These are phyloP conservation scores for Leucosporidium yakuticum DNA, from an alignment of 768 basidiomycete genomes.

Conservation along the genomic window DNA sequence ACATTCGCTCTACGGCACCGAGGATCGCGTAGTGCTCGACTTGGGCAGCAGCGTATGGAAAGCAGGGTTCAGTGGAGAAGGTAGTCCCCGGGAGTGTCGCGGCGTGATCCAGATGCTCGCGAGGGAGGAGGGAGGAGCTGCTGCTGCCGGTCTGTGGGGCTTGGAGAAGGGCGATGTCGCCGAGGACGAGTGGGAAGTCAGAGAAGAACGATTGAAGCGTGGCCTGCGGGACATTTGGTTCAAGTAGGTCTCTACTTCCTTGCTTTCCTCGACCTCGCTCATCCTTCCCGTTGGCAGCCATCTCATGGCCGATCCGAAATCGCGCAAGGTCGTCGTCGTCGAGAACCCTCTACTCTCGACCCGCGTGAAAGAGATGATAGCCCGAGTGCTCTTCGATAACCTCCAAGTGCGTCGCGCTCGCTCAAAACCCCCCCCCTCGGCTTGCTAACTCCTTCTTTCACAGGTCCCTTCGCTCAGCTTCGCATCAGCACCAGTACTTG, in stretches of 20 bases:
- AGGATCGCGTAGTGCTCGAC: slow-evolving; percentile 91
- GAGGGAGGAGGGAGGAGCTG: slow-evolving; percentile 41
- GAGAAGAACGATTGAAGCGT: slow-evolving; percentile 30
- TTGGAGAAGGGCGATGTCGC: slow-evolving; percentile 34
- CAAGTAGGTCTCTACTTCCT: slow-evolving; percentile 18
- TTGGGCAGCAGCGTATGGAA: slow-evolving; percentile 93
- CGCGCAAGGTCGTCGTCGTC: slow-evolving; percentile 85
- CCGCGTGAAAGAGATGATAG: slow-evolving; percentile 80
- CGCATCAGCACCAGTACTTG: slow-evolving; percentile 76
- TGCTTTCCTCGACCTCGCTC: not conserved
- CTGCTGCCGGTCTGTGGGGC: slow-evolving; percentile 39
- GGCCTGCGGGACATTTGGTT: slow-evolving; percentile 26
- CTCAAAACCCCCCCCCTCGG: slow-evolving; percentile 10
- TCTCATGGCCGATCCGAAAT: slow-evolving; percentile 86
- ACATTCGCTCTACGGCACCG: slow-evolving; percentile 72
- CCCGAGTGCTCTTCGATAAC: slow-evolving; percentile 80
- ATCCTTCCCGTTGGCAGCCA: slow-evolving; percentile 11
- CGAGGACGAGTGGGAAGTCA: slow-evolving; percentile 39
- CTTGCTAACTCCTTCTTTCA: not conserved
- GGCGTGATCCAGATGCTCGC: slow-evolving; percentile 42
- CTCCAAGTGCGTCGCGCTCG: slow-evolving; percentile 56
- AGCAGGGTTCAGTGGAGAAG: slow-evolving; percentile 95
- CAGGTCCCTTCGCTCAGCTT: slow-evolving; percentile 94
- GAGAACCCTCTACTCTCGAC: slow-evolving; percentile 84
- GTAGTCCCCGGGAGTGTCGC: slow-evolving; percentile 84